A percentile compares a stretch with the other conserved stretches of the same genome.
Evolutionary conservation across 116 monocot genomes (phyloP).

Genomic region (Posidonia oceanica): DNA sequence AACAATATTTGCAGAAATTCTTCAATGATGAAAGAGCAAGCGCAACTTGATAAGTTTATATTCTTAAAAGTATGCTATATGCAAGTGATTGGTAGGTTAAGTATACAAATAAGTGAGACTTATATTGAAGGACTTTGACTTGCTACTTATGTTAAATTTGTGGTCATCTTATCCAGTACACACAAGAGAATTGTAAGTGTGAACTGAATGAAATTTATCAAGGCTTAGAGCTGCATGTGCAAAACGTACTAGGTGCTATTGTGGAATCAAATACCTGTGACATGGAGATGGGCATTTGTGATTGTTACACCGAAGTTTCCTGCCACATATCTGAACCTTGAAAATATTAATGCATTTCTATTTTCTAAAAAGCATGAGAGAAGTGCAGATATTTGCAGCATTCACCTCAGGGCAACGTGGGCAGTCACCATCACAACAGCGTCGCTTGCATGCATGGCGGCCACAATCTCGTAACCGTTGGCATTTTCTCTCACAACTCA

Average conservation of each 20-base stretch:
- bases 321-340: slow-evolving; percentile 64
- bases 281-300: slow-evolving; percentile 95
- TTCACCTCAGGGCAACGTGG: slow-evolving; percentile 82
- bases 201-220: neutral
- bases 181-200: neutral
- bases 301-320: slow-evolving; percentile 75
- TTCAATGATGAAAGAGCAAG: no score
- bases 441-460: slow-evolving; percentile 84
- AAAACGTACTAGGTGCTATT: neutral
- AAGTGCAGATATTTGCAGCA: neutral
- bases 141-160: no score
- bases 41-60: no score
- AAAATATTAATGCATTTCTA: slow-evolving; percentile 15
- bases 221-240: neutral
- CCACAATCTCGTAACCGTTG: slow-evolving; percentile 70
- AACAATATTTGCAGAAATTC: no score
- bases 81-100: no score
- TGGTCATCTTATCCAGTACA: no score
- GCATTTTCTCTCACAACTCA: slow-evolving; percentile 93
- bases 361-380: slow-evolving; percentile 1
- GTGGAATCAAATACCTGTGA: slow-evolving; percentile 47
- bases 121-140: no score
- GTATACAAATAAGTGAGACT: no score
- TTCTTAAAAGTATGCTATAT: no score
- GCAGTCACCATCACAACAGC: slow-evolving; percentile 83